Conservation (phyloP, 495 filamentous ascomycete species). For the Cairneyella variabilis region DNA sequence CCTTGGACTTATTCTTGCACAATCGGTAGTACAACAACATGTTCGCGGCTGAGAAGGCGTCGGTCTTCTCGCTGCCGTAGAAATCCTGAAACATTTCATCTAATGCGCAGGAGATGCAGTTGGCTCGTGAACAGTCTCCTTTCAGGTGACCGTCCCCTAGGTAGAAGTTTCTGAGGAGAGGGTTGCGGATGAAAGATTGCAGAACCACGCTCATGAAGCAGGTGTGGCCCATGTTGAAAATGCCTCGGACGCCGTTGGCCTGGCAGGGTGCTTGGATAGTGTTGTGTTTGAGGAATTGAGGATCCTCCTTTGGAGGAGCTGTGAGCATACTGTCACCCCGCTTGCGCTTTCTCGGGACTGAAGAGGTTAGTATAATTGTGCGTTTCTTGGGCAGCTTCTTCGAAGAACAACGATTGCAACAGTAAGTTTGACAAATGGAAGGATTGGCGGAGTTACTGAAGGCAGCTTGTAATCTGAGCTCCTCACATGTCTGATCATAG, state of each 20-base stretch:
- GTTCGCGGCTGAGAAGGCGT: constrained; percentile 78
- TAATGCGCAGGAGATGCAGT: constrained; percentile 83
- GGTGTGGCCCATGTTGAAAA: constrained; percentile 90
- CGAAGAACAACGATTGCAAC: constrained; percentile 19
- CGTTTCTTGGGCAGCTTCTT: constrained; percentile 3
- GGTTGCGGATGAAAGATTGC: constrained; percentile 85
- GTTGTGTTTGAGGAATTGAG: constrained; percentile 54
- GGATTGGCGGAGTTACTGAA: no score
- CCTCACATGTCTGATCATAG: constrained; percentile 80
- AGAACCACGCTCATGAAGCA: constrained; percentile 93
- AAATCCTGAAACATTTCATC: constrained; percentile 91
- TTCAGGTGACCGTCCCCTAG: constrained; percentile 77
- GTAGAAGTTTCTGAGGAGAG: constrained; percentile 79
- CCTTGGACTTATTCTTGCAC: no score
- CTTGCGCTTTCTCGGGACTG: constrained; percentile 51
- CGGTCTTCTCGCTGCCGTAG: constrained; percentile 72
- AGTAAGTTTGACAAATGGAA: no score
- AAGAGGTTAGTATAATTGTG: constrained; percentile 2
- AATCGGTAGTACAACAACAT: no score
- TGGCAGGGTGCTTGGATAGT: constrained; percentile 62
- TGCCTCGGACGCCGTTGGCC: constrained; percentile 72
- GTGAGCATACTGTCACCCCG: constrained; percentile 51
- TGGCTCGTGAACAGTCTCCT: constrained; percentile 57
- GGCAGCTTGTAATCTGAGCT: constrained; percentile 59
- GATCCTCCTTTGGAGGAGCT: constrained; percentile 52